phyloP scores from a whole-genome alignment of 129 eudicot genomes.

The Tanacetum coccineum region DNA sequence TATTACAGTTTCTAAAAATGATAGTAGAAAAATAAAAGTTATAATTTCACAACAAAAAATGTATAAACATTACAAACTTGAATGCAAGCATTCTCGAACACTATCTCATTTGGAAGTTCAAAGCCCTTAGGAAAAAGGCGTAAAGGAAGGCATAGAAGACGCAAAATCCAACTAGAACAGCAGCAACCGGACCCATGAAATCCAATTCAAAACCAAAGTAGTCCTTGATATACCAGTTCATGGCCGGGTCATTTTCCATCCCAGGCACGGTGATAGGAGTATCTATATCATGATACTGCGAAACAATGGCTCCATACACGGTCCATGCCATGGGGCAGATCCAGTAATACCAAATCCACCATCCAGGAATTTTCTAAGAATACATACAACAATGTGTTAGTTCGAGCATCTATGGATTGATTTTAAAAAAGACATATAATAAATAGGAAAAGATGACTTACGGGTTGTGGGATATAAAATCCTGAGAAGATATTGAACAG shows the following conservation, averaged over 20 bases:
- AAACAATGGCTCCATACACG: constrained; percentile 61
- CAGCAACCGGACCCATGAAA: constrained; percentile 75
- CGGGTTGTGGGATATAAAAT: constrained; percentile 72
- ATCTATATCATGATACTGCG: constrained; percentile 58
- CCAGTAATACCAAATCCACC: constrained; percentile 90
- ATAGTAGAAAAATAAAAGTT: constrained; percentile 10
- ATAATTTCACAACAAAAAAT: constrained; percentile 17
- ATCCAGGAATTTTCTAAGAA: constrained; percentile 67
- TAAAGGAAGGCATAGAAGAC: constrained; percentile 63
- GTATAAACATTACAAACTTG: constrained; percentile 21
- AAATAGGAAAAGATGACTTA: constrained; percentile 30
- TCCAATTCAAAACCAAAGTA: constrained; percentile 58
- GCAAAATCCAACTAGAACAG: constrained; percentile 55
- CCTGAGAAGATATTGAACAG: constrained; percentile 77
- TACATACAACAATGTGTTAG: background rate
- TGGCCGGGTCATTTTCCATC: constrained; percentile 27
- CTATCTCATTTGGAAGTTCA: constrained; percentile 78
- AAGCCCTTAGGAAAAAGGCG: constrained; percentile 50
- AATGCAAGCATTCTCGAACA: background rate
- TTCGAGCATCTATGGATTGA: background rate
- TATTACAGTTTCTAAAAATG: background rate
- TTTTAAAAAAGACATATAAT: too few species aligned
- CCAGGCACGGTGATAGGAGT: constrained; percentile 40
- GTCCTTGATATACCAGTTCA: constrained; percentile 37
- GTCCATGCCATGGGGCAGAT: constrained; percentile 88